phyloP scores from a whole-genome alignment of 2,329 filamentous ascomycete genomes.

The Neophaeococcomyces mojaviensis region DNA sequence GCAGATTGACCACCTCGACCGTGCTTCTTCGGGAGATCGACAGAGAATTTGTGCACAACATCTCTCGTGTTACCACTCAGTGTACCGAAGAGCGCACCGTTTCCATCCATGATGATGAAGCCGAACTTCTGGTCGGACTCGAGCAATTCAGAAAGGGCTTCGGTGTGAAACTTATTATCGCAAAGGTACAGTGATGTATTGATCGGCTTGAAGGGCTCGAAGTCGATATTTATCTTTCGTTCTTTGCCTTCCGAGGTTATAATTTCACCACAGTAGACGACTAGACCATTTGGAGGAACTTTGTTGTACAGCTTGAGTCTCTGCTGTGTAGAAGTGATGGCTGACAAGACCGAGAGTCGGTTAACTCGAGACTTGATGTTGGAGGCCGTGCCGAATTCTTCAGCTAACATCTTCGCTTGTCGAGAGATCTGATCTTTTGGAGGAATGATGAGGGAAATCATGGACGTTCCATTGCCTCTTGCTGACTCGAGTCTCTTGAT shows the following conservation, averaged over 20 bases:
- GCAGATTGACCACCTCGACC: slow-evolving; percentile 99
- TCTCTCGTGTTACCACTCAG: slow-evolving; percentile 96
- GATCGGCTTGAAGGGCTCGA: slow-evolving; percentile 99
- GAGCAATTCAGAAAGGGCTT: slow-evolving; percentile 90
- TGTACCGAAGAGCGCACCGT: slow-evolving; percentile 93
- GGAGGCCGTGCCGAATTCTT: slow-evolving; percentile 98
- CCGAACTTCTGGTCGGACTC: slow-evolving; percentile 99
- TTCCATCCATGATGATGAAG: slow-evolving; percentile 99
- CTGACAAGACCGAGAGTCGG: slow-evolving; percentile 91
- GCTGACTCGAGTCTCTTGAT: slow-evolving; percentile 98
- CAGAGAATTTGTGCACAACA: slow-evolving; percentile 93
- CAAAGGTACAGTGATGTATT: slow-evolving; percentile 98
- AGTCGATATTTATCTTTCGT: slow-evolving; percentile 99
- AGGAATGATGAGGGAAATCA: slow-evolving; percentile 99
- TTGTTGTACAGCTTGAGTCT: slow-evolving; percentile 98
- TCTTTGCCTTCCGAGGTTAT: slow-evolving; percentile 98
- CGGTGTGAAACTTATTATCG: slow-evolving; percentile 99
- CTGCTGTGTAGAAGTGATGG: slow-evolving; percentile 98
- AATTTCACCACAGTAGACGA: slow-evolving; percentile 99
- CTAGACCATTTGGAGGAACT: slow-evolving; percentile 92
- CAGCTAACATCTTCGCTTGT: slow-evolving; percentile 98
- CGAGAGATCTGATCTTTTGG: slow-evolving; percentile 97
- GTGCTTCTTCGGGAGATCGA: slow-evolving; percentile 99
- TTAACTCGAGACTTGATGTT: slow-evolving; percentile 99
- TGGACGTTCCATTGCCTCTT: slow-evolving; percentile 95